Conservation (phyloP, 139 green algal genomes). For the Coelastrella sp. region DNA sequence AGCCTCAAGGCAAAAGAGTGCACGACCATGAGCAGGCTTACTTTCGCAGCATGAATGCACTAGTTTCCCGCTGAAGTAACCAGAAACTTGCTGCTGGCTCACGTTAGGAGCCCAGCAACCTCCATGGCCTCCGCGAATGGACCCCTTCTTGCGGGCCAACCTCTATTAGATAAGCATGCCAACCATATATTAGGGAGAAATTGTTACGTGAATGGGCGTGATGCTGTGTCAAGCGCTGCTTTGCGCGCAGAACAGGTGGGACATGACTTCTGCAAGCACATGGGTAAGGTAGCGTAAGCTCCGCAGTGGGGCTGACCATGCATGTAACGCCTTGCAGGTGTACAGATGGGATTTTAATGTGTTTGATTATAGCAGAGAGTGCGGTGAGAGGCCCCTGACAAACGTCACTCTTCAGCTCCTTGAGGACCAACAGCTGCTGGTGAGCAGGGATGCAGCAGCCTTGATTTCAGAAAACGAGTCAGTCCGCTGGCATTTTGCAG, state of each 20-base stretch:
- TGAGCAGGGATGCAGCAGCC: conserved; percentile 37
- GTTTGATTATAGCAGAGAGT: conserved; percentile 55
- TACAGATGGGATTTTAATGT: conserved; percentile 70
- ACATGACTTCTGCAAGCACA: background rate
- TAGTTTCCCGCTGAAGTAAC: too few species aligned
- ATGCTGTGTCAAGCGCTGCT: background rate
- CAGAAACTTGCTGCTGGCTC: too few species aligned
- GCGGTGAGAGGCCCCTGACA: conserved; percentile 54
- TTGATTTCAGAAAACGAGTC: too few species aligned
- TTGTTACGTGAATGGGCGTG: background rate
- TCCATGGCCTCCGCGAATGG: background rate
- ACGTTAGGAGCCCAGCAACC: background rate
- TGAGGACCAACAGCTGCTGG: conserved; percentile 64
- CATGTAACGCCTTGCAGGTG: conserved; percentile 48
- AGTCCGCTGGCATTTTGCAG: too few species aligned
- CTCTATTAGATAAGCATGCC: background rate
- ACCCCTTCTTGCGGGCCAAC: background rate
- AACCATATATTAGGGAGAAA: background rate
- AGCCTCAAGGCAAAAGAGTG: too few species aligned
- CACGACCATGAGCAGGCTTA: too few species aligned
- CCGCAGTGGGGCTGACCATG: background rate
- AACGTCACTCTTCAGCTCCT: conserved; percentile 63
- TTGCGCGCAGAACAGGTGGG: background rate
- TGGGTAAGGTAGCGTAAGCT: background rate
- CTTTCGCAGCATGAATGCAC: too few species aligned